Evolutionary conservation across 164 flowering plant genomes (phyloP), one percentile per base, ranked within the genome.

Genomic region (Berberis vulgaris): DNA sequence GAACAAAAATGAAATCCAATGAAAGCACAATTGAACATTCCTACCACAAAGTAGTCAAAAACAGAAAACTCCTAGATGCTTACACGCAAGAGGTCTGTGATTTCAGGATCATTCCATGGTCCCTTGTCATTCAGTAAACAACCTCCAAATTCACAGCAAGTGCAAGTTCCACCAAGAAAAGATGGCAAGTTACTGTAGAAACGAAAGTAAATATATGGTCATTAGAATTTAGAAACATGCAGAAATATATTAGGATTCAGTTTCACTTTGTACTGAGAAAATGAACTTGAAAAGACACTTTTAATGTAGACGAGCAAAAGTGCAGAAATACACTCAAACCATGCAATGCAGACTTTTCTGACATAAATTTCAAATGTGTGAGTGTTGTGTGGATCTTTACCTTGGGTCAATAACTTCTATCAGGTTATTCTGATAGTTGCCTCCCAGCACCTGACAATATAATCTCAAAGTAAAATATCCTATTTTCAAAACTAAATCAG

Each of bases 91-190:
- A 79, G 60, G 44, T 76, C 76, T 50, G 45, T 58, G 39, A 82
- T 77, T 72, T 84, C 85, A 59, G 86, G 83, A 73, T 85, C 73
- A 43, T 79, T 87, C 96, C 96, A 87, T 11, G 96, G 96, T 58
- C 93, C 96, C 64, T 76, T 85, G 60, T 89, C 93, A 63, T 80
- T 78, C 10, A 73, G 60, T 7, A 87, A 74, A 78, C 96, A 89
- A 60, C 91, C 96, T 1, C 86, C 93, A 63, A 70, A 67, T n/a
- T 81, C 86, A 69, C 77, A 63, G 71, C 93, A 89, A 6, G 80
- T 78, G 78, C 96, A 89, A 41, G 71, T 76, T 67, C 96, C 96
- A 54, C 91, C 89, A 47, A 89, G 76, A 73, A 83, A 87, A 61
- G 49, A 74, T 41, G 96, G 96, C 76, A 89, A 77, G 64, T 84